Evolutionary conservation across 371 early-diverging fungal genomes (phyloP).

Genomic region (Syncephalis plumigaleata): DNA sequence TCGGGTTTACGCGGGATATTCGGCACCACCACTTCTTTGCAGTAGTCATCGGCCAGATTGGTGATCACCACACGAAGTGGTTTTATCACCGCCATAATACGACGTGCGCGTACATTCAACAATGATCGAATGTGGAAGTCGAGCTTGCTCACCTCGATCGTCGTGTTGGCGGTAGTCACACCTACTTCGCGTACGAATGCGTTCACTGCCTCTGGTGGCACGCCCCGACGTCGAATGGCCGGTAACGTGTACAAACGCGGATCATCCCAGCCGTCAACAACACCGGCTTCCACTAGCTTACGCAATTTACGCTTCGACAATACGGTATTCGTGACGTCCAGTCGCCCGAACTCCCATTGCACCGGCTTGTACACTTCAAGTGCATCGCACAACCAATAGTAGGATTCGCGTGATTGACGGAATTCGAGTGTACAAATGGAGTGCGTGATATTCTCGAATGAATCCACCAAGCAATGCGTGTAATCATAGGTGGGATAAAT

Average conservation of each 20-base stretch:
- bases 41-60: constrained; percentile 65
- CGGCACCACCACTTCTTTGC: constrained; percentile 54
- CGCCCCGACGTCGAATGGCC: constrained; percentile 95
- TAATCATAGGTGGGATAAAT: constrained; percentile 99
- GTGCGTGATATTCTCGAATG: constrained; percentile 99
- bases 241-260: constrained; percentile 96
- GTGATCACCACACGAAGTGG: constrained; percentile 79
- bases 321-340: constrained; percentile 93
- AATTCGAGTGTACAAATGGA: constrained; percentile 99
- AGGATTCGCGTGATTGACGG: constrained; percentile 83
- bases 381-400: constrained; percentile 99
- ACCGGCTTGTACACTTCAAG: constrained; percentile 98
- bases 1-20: constrained; percentile 75
- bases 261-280: constrained; percentile 94
- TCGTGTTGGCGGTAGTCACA: constrained; percentile 78
- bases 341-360: constrained; percentile 99
- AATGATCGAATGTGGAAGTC: constrained; percentile 94
- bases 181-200: constrained; percentile 90
- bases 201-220: constrained; percentile 98
- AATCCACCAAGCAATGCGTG: constrained; percentile 98
- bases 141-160: constrained; percentile 81
- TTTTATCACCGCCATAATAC: constrained; percentile 79
- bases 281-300: constrained; percentile 65
- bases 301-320: constrained; percentile 97
- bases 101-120: constrained; percentile 79